phyloP scores from a whole-genome alignment of 306 rosid genomes.

The Delonix regia region DNA sequence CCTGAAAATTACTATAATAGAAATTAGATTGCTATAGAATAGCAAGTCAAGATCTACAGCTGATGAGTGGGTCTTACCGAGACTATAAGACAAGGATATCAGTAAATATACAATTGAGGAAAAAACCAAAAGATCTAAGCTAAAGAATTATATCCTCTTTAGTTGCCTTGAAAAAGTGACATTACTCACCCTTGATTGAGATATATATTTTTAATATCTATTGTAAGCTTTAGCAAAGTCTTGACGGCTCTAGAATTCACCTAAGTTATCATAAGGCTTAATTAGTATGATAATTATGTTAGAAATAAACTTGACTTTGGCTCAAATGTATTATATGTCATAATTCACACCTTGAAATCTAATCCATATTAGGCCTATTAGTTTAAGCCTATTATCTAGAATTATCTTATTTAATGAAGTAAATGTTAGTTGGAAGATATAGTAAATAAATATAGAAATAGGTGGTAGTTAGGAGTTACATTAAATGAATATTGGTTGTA shows the following conservation, averaged over 20 bases:
- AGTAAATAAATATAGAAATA: too few species aligned
- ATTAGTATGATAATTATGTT: constrained; percentile 58
- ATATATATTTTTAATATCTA: constrained; percentile 60
- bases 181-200: constrained; percentile 71
- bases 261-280: constrained; percentile 68
- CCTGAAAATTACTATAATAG: not conserved
- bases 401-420: too few species aligned
- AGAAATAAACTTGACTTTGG: too few species aligned
- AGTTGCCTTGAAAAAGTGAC: constrained; percentile 42
- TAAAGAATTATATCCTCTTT: constrained; percentile 19
- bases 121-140: constrained; percentile 35
- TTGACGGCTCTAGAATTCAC: constrained; percentile 78
- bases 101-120: constrained; percentile 33
- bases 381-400: too few species aligned
- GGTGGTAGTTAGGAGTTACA: too few species aligned
- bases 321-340: too few species aligned
- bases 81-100: constrained; percentile 25
- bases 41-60: constrained; percentile 26
- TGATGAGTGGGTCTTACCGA: constrained; percentile 29
- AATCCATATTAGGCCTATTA: too few species aligned
- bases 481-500: too few species aligned
- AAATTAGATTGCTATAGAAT: constrained; percentile 13
- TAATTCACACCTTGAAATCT: too few species aligned
- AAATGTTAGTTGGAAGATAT: too few species aligned
- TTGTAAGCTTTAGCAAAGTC: constrained; percentile 70